A percentile compares a stretch with the other conserved stretches of the same genome.
These are phyloP conservation scores for Arabidopsis lyrata DNA, from an alignment of 441 rosid genomes.

Conservation along the genomic window DNA sequence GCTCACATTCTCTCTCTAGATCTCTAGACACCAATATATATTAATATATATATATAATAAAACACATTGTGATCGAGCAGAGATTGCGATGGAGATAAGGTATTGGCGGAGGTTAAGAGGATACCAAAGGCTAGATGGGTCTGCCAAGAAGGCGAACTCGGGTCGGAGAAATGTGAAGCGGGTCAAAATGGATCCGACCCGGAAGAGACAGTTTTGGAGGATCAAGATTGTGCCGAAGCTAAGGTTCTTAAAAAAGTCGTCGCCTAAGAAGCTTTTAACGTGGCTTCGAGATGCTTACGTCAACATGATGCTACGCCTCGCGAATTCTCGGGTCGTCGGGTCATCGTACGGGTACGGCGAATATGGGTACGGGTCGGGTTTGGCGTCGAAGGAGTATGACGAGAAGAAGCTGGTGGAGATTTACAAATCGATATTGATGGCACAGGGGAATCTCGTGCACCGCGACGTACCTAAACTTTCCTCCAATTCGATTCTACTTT, in stretches of 20 bases:
- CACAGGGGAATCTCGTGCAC: conserved; percentile 58
- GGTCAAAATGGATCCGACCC: conserved; percentile 42
- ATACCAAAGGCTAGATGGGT: conserved; percentile 60
- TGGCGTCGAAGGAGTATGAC: conserved; percentile 71
- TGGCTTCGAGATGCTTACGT: conserved; percentile 88
- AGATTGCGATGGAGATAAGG: conserved; percentile 51
- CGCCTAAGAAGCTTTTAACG: conserved; percentile 62
- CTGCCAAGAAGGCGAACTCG: conserved; percentile 22
- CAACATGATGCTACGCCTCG: conserved; percentile 76
- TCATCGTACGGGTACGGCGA: conserved; percentile 50
- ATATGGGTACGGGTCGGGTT: conserved; percentile 47
- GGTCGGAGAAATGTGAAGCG: conserved; percentile 27
- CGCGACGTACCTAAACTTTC: conserved; percentile 49
- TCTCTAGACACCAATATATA: neutral
- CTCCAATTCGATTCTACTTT: conserved; percentile 18
- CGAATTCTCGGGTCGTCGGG: conserved; percentile 52
- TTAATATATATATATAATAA: neutral
- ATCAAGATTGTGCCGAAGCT: conserved; percentile 65
- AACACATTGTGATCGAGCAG: neutral
- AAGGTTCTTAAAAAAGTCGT: conserved; percentile 41
- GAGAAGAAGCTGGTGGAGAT: conserved; percentile 78
- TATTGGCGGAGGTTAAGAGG: conserved; percentile 60
- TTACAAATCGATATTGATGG: conserved; percentile 65
- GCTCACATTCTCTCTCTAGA: conserved; percentile 22
- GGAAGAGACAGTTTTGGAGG: conserved; percentile 58